Evolutionary conservation across 225 moss, liverwort and hornwort genomes (phyloP).

Genomic region (Climacium dendroides): DNA sequence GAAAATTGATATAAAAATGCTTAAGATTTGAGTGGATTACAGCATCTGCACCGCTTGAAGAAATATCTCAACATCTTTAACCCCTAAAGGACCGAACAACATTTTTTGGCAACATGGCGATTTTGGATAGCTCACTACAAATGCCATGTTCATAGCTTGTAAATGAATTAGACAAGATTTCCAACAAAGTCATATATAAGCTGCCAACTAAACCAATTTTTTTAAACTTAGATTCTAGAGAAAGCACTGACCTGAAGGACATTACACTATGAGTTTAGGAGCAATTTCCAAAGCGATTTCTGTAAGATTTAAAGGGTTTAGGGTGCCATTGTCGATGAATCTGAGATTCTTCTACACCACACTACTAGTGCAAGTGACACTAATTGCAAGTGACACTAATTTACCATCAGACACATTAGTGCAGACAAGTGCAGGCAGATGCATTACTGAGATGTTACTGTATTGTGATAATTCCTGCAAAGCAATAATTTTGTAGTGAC

Average conservation of each 20-base stretch:
- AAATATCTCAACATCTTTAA: background rate
- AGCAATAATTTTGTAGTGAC: background rate
- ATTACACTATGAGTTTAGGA: background rate
- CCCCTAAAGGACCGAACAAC: no score
- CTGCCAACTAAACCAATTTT: background rate
- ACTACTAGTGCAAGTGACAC: background rate
- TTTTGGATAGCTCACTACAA: no score
- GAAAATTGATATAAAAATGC: no score
- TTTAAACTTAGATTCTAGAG: background rate
- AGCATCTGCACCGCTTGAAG: no score
- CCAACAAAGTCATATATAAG: background rate
- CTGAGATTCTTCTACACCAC: background rate
- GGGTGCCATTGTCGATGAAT: background rate
- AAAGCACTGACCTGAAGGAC: background rate
- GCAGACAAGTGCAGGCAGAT: fast-evolving
- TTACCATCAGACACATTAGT: background rate
- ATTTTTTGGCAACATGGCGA: no score
- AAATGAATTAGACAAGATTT: background rate
- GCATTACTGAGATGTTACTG: background rate
- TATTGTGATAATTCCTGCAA: fast-evolving
- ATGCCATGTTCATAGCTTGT: background rate
- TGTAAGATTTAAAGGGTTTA: background rate
- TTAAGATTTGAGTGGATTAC: background rate
- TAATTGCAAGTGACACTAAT: background rate
- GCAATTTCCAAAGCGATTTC: background rate